These are phyloP conservation scores for Trichopus zeylanicus DNA, from an alignment of 116 monocot species.

Conservation along the genomic window DNA sequence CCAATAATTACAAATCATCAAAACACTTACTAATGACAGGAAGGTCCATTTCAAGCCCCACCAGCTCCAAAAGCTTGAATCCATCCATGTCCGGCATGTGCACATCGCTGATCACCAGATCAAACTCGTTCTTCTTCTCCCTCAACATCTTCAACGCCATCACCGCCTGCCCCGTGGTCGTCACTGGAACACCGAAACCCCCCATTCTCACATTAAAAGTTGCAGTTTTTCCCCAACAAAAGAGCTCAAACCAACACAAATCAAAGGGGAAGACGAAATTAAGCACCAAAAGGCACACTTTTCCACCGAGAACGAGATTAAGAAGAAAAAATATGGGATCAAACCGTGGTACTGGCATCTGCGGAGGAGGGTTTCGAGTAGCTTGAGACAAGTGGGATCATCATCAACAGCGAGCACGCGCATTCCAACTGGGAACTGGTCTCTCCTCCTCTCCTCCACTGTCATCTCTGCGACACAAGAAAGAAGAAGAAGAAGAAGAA, in stretches of 20 bases:
- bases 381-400: slow-evolving; percentile 68
- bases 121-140: slow-evolving; percentile 87
- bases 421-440: slow-evolving; percentile 85
- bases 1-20: slow-evolving; percentile 1
- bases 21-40: slow-evolving; percentile 83
- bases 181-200: slow-evolving; percentile 39
- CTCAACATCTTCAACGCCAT: slow-evolving; percentile 66
- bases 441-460: slow-evolving; percentile 33
- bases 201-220: neutral
- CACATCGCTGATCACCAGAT: slow-evolving; percentile 96
- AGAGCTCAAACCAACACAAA: neutral
- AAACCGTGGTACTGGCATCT: slow-evolving; percentile 87
- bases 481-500: slow-evolving; percentile 1
- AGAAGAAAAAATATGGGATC: slow-evolving; percentile 1
- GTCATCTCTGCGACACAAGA: slow-evolving; percentile 27
- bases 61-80: slow-evolving; percentile 92
- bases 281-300: neutral
- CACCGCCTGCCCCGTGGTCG: slow-evolving; percentile 62
- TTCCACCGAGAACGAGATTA: neutral
- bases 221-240: neutral
- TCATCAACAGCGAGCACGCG: slow-evolving; percentile 92
- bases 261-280: neutral
- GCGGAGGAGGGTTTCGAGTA: slow-evolving; percentile 63
- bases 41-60: slow-evolving; percentile 93
- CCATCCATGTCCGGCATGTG: slow-evolving; percentile 99